Evolutionary conservation across 192 early-diverging fungal genomes (phyloP).

Genomic region (Lunasporangiospora selenospora): DNA sequence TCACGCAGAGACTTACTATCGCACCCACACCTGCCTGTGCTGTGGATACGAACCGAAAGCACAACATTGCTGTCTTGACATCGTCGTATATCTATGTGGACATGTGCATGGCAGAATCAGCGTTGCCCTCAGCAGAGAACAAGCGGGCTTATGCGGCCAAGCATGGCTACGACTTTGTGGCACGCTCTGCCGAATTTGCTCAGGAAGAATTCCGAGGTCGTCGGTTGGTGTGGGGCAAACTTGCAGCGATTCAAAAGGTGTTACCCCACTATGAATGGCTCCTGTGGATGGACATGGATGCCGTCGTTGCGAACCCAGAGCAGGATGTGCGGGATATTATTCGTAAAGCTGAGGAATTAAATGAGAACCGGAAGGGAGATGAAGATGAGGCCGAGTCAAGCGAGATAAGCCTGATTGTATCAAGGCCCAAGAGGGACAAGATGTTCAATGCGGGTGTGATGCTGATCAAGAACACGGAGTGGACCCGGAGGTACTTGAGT

Average conservation of each 20-base stretch:
- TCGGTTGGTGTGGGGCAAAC: slow-evolving; percentile 63
- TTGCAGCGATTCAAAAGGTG: slow-evolving; percentile 60
- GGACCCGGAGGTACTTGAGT: slow-evolving; percentile 53
- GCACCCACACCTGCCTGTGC: slow-evolving; percentile 30
- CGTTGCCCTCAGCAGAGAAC: slow-evolving; percentile 51
- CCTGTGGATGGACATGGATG: slow-evolving; percentile 71
- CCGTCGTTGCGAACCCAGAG: slow-evolving; percentile 53
- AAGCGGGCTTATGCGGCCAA: slow-evolving; percentile 58
- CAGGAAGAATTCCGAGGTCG: slow-evolving; percentile 54
- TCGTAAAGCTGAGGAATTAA: slow-evolving; percentile 38
- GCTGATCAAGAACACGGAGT: slow-evolving; percentile 62
- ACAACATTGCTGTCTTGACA: slow-evolving; percentile 54
- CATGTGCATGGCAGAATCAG: slow-evolving; percentile 60
- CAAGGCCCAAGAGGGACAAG: slow-evolving; percentile 49
- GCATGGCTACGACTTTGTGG: slow-evolving; percentile 62
- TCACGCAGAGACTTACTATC: slow-evolving; percentile 37
- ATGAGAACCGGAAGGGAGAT: slow-evolving; percentile 18
- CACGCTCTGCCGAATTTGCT: slow-evolving; percentile 59
- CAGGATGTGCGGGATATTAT: slow-evolving; percentile 36
- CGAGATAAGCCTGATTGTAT: slow-evolving; percentile 55
- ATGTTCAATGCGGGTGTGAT: slow-evolving; percentile 70
- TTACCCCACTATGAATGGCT: slow-evolving; percentile 67
- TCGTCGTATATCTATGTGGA: slow-evolving; percentile 62
- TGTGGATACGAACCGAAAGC: slow-evolving; percentile 2
- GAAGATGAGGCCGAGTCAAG: no score